Percentiles rank a stretch among this genome's conserved stretches.
These are phyloP conservation scores for Colletotrichum filicis DNA, from an alignment of 2,329 filamentous ascomycete genomes.

Conservation along the genomic window DNA sequence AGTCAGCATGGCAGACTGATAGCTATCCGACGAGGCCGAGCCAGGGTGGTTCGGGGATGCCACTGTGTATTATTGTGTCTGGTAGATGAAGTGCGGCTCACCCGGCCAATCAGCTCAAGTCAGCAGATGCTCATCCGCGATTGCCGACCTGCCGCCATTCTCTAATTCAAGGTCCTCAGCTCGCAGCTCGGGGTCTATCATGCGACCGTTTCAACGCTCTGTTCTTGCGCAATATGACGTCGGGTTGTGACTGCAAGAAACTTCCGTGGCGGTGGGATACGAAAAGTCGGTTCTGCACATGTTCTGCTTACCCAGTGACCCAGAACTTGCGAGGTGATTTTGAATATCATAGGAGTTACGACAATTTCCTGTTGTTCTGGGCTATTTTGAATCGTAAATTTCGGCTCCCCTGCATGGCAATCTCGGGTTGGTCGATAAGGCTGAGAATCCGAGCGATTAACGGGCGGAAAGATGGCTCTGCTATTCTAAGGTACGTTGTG, in stretches of 20 bases:
- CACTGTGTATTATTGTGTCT: background rate
- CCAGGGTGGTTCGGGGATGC: background rate
- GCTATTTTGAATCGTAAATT: background rate
- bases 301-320: background rate
- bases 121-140: slow-evolving; percentile 12
- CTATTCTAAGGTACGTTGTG: background rate
- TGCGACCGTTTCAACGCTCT: slow-evolving; percentile 29
- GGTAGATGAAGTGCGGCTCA: slow-evolving; percentile 9
- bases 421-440: background rate
- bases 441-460: background rate
- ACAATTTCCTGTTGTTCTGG: background rate
- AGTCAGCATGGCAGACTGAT: background rate
- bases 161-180: background rate
- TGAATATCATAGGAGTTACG: background rate
- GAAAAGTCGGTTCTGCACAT: background rate
- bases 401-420: background rate
- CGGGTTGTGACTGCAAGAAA: background rate
- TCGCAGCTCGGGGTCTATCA: slow-evolving; percentile 1
- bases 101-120: slow-evolving; percentile 4
- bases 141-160: slow-evolving; percentile 1
- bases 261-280: background rate
- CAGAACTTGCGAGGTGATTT: background rate
- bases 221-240: slow-evolving; percentile 14
- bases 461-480: background rate
- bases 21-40: background rate